Base-by-base conservation (phyloP, 768 basidiomycete species). In the Cubamyces sp. region DNA sequence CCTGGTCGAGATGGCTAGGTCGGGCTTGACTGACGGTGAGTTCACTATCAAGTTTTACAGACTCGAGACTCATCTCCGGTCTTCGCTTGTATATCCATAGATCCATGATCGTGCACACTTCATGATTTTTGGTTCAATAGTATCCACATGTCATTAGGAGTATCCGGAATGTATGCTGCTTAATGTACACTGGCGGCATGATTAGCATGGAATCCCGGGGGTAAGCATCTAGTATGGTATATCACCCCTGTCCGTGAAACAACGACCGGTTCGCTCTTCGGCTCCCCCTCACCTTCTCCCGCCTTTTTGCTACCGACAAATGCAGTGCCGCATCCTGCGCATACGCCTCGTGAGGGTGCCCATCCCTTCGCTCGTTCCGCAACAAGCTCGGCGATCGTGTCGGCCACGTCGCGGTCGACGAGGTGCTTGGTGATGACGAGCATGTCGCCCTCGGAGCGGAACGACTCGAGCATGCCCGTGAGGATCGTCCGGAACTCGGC, bases 391-490 rank as follows among this genome's bases (percentile, higher is more conserved):
- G 87, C 85, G 48, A 96, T 78, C 0, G 83, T 82, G 57, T 87
- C 84, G 66, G 92, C 95, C 50, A 96, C 75, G 73, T 98, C 96
- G 34, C 89, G 82, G 64, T 90, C 84, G 45, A 95, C 78, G 47
- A 98, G 77, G 62, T 87, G 86, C 64, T 90, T 92, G 23, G 94
- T 91, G 68, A 96, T 94, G 45, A 81, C 75, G 25, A 98, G 78
- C 81, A 96, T 86, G 66, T 98, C 96, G 26, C 91, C 92, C 65
- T 99, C 96, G 3, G 90, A 86, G 41, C 90, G 86, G 76, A 98
- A 98, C 2, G 94, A 90, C 70, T 96, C 94, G 68, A 98, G 76
- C 93, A 98, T 99, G n/a, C 93, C 91, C 0, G 87, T 88, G 30
- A 99, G 79, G 62, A 99, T 95, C 12, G 86, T 84, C 47, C 94